Conservation (phyloP, 306 rosid species). For the Quercus glauca region DNA sequence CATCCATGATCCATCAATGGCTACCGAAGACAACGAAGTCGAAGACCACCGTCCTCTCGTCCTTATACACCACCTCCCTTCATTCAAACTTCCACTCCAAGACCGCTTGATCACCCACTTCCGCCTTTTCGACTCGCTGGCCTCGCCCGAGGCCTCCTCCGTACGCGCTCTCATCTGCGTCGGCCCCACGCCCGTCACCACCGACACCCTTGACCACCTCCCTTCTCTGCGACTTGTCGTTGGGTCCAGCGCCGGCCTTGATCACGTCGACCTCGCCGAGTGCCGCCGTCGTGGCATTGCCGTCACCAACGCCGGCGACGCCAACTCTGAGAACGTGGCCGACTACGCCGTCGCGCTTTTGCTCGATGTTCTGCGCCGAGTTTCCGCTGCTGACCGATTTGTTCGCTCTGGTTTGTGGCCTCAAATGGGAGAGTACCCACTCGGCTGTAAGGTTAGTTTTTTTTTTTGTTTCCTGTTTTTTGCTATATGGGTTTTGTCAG, state of each 20-base stretch:
- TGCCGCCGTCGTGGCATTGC: constrained; percentile 17
- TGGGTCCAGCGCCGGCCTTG: not conserved
- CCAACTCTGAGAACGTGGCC: constrained; percentile 7
- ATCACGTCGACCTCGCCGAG: constrained; percentile 11
- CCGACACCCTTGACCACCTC: not conserved
- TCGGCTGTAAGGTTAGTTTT: constrained; percentile 2
- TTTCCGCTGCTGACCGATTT: constrained; percentile 11
- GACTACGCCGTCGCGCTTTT: constrained; percentile 22
- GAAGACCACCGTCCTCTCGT: constrained; percentile 9
- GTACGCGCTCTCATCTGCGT: not conserved
- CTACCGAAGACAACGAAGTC: not conserved
- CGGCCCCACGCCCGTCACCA: not conserved
- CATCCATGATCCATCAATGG: too few species aligned
- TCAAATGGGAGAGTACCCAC: constrained; percentile 5
- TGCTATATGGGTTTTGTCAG: not conserved
- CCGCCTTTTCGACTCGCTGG: constrained; percentile 8
- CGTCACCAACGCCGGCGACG: constrained; percentile 10
- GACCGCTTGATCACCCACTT: not conserved
- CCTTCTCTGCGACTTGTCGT: constrained; percentile 18
- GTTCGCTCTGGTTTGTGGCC: constrained; percentile 17
- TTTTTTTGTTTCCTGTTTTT: too few species aligned
- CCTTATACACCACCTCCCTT: constrained; percentile 6
- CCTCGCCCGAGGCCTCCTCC: not conserved
- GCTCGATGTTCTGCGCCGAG: constrained; percentile 8
- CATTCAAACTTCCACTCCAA: not conserved